These are phyloP conservation scores for Bassia scoparia DNA, from an alignment of 148 eudicot genomes.

Conservation along the genomic window DNA sequence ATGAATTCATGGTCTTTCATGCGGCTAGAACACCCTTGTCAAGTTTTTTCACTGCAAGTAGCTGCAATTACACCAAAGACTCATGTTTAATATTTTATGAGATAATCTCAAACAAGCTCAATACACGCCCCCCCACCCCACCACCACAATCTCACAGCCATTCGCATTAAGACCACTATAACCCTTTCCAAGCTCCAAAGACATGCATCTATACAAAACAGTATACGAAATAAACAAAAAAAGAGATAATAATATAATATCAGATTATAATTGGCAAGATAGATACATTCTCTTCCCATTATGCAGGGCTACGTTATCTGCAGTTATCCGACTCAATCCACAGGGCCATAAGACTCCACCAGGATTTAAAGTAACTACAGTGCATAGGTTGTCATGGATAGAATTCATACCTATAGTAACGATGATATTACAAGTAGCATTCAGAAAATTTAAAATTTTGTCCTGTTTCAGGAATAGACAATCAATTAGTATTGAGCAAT, in stretches of 20 bases:
- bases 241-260: not conserved
- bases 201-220: not conserved
- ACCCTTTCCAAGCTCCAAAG: not conserved
- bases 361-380: not conserved
- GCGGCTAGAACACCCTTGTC: conserved; percentile 66
- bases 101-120: not conserved
- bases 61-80: conserved; percentile 41
- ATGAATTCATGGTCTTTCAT: conserved; percentile 78
- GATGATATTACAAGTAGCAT: not conserved
- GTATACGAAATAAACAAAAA: not conserved
- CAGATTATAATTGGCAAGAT: not conserved
- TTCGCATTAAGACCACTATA: not conserved
- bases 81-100: not conserved
- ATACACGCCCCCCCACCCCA: not conserved
- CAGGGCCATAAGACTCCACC: not conserved
- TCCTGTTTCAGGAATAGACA: not conserved
- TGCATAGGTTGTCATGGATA: not conserved
- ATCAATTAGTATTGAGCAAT: not conserved
- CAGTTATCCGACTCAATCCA: not conserved
- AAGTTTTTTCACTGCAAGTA: conserved; percentile 81
- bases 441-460: not conserved
- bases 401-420: not conserved
- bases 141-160: not conserved
- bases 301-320: not conserved
- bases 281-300: not conserved